Percentiles rank a stretch among this genome's conserved stretches.
Conservation (phyloP, 257 asterid genomes). For the Primulina eburnea region DNA sequence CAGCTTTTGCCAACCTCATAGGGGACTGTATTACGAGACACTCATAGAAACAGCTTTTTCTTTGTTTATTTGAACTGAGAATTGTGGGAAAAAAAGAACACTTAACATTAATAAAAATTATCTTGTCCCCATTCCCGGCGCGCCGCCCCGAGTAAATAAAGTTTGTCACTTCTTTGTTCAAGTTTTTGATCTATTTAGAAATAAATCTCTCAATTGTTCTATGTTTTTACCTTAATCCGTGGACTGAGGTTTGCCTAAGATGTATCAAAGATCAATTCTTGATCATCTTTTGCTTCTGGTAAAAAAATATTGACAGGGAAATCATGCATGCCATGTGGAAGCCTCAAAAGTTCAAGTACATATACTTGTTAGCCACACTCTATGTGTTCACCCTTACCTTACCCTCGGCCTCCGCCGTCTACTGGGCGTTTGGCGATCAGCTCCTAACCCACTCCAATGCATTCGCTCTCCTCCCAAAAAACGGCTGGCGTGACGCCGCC, state of each 20-base stretch:
- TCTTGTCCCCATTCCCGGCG: background rate
- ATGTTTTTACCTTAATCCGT: background rate
- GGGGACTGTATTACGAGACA: slow-evolving; percentile 37
- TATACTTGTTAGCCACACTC: slow-evolving; percentile 73
- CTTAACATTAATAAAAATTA: background rate
- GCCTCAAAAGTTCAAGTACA: slow-evolving; percentile 93
- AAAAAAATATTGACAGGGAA: slow-evolving; percentile 45
- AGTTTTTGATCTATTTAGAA: background rate
- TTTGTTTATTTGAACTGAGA: slow-evolving; percentile 20
- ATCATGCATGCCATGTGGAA: slow-evolving; percentile 99
- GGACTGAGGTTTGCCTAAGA: background rate
- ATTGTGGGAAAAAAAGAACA: background rate
- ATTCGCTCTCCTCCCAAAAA: slow-evolving; percentile 72
- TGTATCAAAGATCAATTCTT: background rate
- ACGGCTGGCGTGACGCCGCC: slow-evolving; percentile 75
- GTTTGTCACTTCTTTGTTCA: background rate
- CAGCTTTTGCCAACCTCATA: slow-evolving; percentile 84
- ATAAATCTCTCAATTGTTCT: background rate
- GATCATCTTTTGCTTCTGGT: background rate
- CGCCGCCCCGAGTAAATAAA: background rate
- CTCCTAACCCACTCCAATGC: slow-evolving; percentile 85
- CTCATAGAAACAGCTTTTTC: slow-evolving; percentile 31
- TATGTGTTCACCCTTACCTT: slow-evolving; percentile 86
- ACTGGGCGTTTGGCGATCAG: slow-evolving; percentile 94
- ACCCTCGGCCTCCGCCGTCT: slow-evolving; percentile 86